A percentile compares a stretch with the other conserved stretches of the same genome.
These are phyloP conservation scores for Puccinia novopanici DNA, from an alignment of 1,284 basidiomycete species.

Conservation along the genomic window DNA sequence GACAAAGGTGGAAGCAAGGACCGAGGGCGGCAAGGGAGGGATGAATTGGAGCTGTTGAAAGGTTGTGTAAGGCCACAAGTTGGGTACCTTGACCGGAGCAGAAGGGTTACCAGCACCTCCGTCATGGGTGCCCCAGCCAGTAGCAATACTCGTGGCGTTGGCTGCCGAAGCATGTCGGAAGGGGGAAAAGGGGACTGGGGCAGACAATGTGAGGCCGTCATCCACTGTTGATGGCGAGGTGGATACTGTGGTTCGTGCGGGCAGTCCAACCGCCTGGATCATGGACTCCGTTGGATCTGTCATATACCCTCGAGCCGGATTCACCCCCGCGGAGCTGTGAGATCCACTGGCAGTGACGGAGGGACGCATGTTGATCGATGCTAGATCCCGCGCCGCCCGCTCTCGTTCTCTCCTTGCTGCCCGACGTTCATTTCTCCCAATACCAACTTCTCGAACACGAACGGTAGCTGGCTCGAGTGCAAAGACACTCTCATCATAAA, in stretches of 20 bases:
- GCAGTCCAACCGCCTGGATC: slow-evolving; percentile 13
- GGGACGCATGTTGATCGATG: slow-evolving; percentile 52
- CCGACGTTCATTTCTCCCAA: slow-evolving; percentile 77
- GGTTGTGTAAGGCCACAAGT: slow-evolving; percentile 71
- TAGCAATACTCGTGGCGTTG: slow-evolving; percentile 14
- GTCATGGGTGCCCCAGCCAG: slow-evolving; percentile 18
- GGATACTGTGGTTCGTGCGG: slow-evolving; percentile 19
- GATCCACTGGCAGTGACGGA: slow-evolving; percentile 51
- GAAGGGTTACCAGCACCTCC: slow-evolving; percentile 2
- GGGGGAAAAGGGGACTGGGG: slow-evolving; percentile 27
- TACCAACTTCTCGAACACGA: slow-evolving; percentile 81
- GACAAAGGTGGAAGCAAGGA: slow-evolving; percentile 79
- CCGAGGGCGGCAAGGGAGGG: slow-evolving; percentile 77
- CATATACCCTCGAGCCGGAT: slow-evolving; percentile 10
- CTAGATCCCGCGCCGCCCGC: slow-evolving; percentile 65
- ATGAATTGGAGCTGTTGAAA: slow-evolving; percentile 82
- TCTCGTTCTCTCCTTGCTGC: slow-evolving; percentile 75
- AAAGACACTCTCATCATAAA: slow-evolving; percentile 83
- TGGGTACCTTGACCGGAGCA: slow-evolving; percentile 24
- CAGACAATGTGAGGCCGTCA: slow-evolving; percentile 41
- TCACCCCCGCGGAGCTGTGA: not conserved
- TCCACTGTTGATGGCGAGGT: slow-evolving; percentile 25
- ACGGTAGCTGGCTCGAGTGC: slow-evolving; percentile 84
- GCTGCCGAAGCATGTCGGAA: slow-evolving; percentile 21
- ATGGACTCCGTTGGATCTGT: slow-evolving; percentile 8